phyloP scores from a whole-genome alignment of 164 flowering plant species.

The Aristolochia contorta region DNA sequence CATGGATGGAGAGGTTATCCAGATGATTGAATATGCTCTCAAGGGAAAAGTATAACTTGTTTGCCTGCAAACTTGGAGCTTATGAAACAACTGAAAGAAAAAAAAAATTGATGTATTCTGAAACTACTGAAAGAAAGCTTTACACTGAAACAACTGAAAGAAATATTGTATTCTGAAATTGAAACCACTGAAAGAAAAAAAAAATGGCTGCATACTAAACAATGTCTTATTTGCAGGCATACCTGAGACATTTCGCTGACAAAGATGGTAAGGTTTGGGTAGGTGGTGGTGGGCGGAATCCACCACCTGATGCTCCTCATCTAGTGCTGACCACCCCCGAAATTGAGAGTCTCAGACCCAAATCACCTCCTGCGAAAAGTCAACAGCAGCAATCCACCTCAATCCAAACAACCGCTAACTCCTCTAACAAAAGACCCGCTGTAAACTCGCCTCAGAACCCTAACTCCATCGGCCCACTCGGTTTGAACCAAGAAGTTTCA shows the following conservation, averaged over 20 bases:
- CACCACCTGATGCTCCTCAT: slow-evolving; percentile 96
- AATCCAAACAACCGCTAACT: slow-evolving; percentile 39
- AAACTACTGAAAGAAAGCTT: too few species aligned
- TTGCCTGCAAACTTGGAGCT: too few species aligned
- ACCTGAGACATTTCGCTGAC: slow-evolving; percentile 61
- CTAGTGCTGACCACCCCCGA: slow-evolving; percentile 90
- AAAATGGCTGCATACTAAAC: too few species aligned
- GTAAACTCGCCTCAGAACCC: slow-evolving; percentile 65
- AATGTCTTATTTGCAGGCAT: slow-evolving; percentile 39
- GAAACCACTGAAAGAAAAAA: too few species aligned
- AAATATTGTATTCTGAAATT: too few species aligned
- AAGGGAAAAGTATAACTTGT: too few species aligned
- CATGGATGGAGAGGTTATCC: too few species aligned
- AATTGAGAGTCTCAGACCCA: slow-evolving; percentile 85
- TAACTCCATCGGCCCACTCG: slow-evolving; percentile 4
- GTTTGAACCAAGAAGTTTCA: slow-evolving; percentile 62
- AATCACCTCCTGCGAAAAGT: slow-evolving; percentile 93
- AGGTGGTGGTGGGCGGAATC: slow-evolving; percentile 95
- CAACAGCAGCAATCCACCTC: slow-evolving; percentile 56
- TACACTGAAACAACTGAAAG: too few species aligned
- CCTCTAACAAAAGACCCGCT: slow-evolving; percentile 48
- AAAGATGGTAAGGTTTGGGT: slow-evolving; percentile 96
- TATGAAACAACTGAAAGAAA: too few species aligned
- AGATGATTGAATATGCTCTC: too few species aligned
- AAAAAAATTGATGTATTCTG: too few species aligned